phyloP scores from a whole-genome alignment of 352 stramenopile genomes.

The Pythium volutum region DNA sequence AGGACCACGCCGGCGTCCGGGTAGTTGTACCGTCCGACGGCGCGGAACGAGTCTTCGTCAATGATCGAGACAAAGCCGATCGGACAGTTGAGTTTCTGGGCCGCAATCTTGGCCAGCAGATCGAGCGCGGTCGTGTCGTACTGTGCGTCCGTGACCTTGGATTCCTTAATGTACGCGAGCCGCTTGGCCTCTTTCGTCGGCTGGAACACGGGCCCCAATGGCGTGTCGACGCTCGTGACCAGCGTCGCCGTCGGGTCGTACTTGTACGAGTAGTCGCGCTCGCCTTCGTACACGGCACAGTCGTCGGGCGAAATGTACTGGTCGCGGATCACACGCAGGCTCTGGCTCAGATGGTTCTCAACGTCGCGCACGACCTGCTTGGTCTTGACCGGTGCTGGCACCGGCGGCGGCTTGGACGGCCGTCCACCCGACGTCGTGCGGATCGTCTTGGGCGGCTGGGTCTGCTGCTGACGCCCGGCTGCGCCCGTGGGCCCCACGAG shows the following conservation, averaged over 20 bases:
- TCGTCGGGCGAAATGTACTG: slow-evolving; percentile 15
- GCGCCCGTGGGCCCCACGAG: slow-evolving; percentile 29
- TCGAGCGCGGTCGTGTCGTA: slow-evolving; percentile 50
- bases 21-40: slow-evolving; percentile 43
- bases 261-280: slow-evolving; percentile 49
- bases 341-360: slow-evolving; percentile 41
- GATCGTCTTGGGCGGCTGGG: background rate
- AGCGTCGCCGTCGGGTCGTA: slow-evolving; percentile 28
- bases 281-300: slow-evolving; percentile 29
- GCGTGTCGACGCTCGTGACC: slow-evolving; percentile 36
- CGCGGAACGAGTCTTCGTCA: slow-evolving; percentile 44
- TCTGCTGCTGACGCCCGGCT: background rate
- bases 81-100: slow-evolving; percentile 48
- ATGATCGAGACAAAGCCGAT: slow-evolving; percentile 69
- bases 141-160: slow-evolving; percentile 34
- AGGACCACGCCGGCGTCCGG: slow-evolving; percentile 27
- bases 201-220: slow-evolving; percentile 41
- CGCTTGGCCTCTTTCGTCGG: slow-evolving; percentile 39
- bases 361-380: slow-evolving; percentile 36
- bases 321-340: slow-evolving; percentile 31
- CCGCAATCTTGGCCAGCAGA: slow-evolving; percentile 54
- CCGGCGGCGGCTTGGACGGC: background rate
- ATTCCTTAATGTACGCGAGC: slow-evolving; percentile 45
- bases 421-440: background rate
- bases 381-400: slow-evolving; percentile 25